Evolutionary conservation across 331 rosid species (phyloP).

Genomic region (Rosa hybrid): DNA sequence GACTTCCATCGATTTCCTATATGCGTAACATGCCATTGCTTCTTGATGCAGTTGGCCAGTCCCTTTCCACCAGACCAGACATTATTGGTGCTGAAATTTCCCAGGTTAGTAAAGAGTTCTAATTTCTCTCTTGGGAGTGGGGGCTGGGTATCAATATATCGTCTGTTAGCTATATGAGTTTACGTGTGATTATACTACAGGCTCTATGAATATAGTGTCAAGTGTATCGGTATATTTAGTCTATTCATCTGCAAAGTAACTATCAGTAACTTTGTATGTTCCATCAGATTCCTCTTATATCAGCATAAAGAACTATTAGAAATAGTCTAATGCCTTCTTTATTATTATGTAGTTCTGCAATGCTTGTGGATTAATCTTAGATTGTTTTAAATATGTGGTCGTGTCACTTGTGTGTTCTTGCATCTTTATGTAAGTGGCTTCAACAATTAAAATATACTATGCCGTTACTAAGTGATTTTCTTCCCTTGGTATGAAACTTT

Average conservation of each 20-base stretch:
- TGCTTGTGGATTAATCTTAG: not conserved
- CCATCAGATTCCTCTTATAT: not conserved
- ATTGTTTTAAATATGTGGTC: not conserved
- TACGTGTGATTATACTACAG: not conserved
- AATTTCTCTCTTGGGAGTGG: conserved; percentile 9
- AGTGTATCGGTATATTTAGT: not conserved
- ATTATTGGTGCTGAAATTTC: conserved; percentile 90
- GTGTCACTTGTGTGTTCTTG: not conserved
- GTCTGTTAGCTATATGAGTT: conserved; percentile 12
- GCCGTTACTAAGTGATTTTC: not conserved
- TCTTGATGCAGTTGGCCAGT: conserved; percentile 94
- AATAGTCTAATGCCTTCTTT: not conserved
- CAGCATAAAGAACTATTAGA: not conserved
- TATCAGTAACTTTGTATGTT: not conserved
- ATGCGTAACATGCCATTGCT: conserved; percentile 63
- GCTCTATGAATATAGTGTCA: not conserved
- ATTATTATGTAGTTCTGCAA: not conserved
- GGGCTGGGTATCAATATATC: not conserved
- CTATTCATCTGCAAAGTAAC: not conserved
- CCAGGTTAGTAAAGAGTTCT: conserved; percentile 54
- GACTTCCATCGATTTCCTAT: conserved; percentile 39
- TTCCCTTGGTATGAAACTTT: not conserved
- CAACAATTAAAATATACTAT: not conserved
- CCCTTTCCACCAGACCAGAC: conserved; percentile 97
- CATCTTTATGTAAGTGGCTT: not conserved